A percentile compares a stretch with the other conserved stretches of the same genome.
These are phyloP conservation scores for Pythium chondricola DNA, from an alignment of 352 stramenopile species.

Conservation along the genomic window DNA sequence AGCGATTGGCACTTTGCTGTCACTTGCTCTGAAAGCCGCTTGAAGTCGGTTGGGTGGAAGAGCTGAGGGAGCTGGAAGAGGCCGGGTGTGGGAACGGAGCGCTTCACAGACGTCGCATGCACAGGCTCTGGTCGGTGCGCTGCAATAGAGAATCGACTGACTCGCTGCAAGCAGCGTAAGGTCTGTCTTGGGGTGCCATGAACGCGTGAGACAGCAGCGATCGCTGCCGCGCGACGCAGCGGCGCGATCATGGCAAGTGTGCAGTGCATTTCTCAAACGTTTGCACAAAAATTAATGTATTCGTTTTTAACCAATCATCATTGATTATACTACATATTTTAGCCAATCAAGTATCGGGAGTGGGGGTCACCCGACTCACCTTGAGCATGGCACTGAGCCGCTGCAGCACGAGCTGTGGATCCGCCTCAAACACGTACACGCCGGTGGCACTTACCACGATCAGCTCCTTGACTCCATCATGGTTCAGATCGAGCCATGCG, in stretches of 20 bases:
- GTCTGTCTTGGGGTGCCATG: too few species aligned
- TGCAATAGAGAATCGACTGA: too few species aligned
- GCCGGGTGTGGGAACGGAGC: conserved; percentile 17
- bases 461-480: conserved; percentile 55
- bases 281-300: too few species aligned
- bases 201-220: too few species aligned
- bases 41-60: conserved; percentile 53
- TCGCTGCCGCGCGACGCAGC: background rate
- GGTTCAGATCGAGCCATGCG: conserved; percentile 57
- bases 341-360: background rate
- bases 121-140: too few species aligned
- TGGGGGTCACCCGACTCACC: background rate
- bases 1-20: conserved; percentile 52
- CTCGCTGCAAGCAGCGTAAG: too few species aligned
- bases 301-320: conserved; percentile 11
- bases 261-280: conserved; percentile 9
- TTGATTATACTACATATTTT: background rate
- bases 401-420: conserved; percentile 22
- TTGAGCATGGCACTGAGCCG: conserved; percentile 20
- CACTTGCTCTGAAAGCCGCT: conserved; percentile 42
- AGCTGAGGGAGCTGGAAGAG: conserved; percentile 71
- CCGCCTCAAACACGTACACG: conserved; percentile 59
- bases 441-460: conserved; percentile 58
- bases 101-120: background rate
- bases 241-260: background rate